Evolutionary conservation across 2,329 filamentous ascomycete genomes (phyloP).

Genomic region (Pseudogymnoascus destructans): DNA sequence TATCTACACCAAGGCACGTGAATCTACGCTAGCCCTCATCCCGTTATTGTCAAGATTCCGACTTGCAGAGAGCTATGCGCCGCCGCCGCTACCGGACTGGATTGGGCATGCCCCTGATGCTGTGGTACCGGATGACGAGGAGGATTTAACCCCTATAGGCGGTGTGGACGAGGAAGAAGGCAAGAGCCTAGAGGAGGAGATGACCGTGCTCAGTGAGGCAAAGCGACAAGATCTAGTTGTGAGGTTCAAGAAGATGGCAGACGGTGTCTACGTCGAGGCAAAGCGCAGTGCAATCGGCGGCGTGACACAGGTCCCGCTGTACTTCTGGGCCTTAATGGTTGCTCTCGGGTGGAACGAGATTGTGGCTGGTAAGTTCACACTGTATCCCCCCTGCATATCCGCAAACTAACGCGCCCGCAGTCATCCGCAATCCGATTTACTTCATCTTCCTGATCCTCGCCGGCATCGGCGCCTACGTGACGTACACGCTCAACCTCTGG

Average conservation of each 20-base stretch:
- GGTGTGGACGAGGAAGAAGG: slow-evolving; percentile 91
- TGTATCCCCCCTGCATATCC: slow-evolving; percentile 5
- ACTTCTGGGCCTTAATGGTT: slow-evolving; percentile 83
- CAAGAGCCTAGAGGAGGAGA: slow-evolving; percentile 90
- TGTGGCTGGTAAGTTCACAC: slow-evolving; percentile 57
- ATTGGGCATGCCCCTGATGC: slow-evolving; percentile 65
- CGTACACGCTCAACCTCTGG: slow-evolving; percentile 87
- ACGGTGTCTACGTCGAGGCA: slow-evolving; percentile 94
- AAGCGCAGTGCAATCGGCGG: slow-evolving; percentile 94
- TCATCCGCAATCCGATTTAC: slow-evolving; percentile 84
- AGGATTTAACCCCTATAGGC: slow-evolving; percentile 77
- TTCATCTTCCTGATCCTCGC: slow-evolving; percentile 77
- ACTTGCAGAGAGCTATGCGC: slow-evolving; percentile 56
- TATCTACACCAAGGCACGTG: slow-evolving; percentile 79
- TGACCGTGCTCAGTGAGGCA: slow-evolving; percentile 80
- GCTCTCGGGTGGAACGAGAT: slow-evolving; percentile 99
- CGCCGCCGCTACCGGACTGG: slow-evolving; percentile 75
- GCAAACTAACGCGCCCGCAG: slow-evolving; percentile 34
- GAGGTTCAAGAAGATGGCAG: slow-evolving; percentile 95
- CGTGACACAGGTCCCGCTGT: slow-evolving; percentile 83
- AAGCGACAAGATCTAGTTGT: slow-evolving; percentile 87
- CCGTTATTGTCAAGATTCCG: slow-evolving; percentile 79
- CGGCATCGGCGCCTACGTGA: slow-evolving; percentile 68
- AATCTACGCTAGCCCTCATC: slow-evolving; percentile 83
- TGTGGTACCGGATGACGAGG: slow-evolving; percentile 71